phyloP scores from a whole-genome alignment of 495 filamentous ascomycete species.

The Neurospora cerealis region DNA sequence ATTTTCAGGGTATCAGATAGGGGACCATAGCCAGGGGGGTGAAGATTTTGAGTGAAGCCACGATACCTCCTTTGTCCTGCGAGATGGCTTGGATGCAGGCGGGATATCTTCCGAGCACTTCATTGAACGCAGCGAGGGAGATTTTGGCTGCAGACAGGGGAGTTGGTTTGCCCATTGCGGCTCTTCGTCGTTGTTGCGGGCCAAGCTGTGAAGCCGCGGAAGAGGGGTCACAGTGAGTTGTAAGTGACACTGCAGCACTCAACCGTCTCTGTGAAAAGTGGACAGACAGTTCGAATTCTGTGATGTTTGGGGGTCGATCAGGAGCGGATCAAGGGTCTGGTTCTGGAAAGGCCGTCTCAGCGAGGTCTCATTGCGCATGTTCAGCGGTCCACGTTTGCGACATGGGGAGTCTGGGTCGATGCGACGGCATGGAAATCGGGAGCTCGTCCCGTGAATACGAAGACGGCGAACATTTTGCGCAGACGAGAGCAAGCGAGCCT shows the following conservation, averaged over 20 bases:
- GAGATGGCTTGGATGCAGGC: constrained; percentile 32
- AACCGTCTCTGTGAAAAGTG: not conserved
- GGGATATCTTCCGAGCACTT: constrained; percentile 24
- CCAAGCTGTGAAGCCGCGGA: not conserved
- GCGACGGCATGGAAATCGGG: constrained; percentile 7
- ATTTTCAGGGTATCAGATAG: constrained; percentile 2
- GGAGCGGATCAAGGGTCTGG: not conserved
- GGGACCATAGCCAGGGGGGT: not conserved
- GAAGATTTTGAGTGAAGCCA: not conserved
- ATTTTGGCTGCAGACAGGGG: constrained; percentile 24
- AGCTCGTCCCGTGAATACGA: constrained; percentile 17
- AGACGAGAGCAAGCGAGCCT: not conserved
- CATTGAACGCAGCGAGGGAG: constrained; percentile 23
- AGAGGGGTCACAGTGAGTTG: not conserved
- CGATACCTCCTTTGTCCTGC: constrained; percentile 28
- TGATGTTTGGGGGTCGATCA: not conserved
- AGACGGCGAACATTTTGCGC: not conserved
- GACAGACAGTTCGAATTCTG: not conserved
- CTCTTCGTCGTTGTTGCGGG: constrained; percentile 4
- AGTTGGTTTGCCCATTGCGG: constrained; percentile 18
- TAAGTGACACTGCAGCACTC: not conserved
- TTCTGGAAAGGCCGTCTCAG: not conserved
- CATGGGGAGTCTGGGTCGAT: constrained; percentile 6
- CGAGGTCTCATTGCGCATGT: not conserved
- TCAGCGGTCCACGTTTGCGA: not conserved